Evolutionary conservation across 2,329 filamentous ascomycete genomes (phyloP).

Genomic region (Penicillium sp.): DNA sequence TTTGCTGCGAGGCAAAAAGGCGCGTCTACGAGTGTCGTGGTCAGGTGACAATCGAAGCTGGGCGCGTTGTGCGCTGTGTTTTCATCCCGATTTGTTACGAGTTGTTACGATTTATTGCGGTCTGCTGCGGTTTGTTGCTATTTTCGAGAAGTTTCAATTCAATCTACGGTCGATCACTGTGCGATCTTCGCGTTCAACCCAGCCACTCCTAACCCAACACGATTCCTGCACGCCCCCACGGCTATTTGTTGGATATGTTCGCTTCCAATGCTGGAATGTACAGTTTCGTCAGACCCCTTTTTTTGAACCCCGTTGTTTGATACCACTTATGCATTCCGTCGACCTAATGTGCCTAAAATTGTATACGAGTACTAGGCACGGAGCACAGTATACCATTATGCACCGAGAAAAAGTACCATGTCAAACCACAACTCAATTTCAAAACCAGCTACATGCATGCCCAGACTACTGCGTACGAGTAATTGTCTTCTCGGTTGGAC

Average conservation of each 20-base stretch:
- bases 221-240: neutral
- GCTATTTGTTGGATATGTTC: neutral
- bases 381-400: neutral
- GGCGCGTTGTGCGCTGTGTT: neutral
- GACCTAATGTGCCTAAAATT: neutral
- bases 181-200: constrained; percentile 10
- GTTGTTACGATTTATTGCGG: too few species aligned
- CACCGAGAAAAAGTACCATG: neutral
- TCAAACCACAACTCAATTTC: constrained; percentile 5
- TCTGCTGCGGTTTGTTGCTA: neutral
- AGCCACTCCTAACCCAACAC: constrained; percentile 12
- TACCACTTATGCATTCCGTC: neutral
- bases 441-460: constrained; percentile 19
- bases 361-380: neutral
- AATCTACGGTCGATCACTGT: constrained; percentile 6
- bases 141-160: neutral
- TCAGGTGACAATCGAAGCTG: neutral
- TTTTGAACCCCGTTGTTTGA: neutral
- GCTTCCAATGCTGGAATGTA: neutral
- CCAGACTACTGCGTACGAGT: neutral
- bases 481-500: neutral
- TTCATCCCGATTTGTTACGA: neutral
- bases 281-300: constrained; percentile 1
- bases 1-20: neutral
- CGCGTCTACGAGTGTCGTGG: constrained; percentile 5